phyloP scores from a whole-genome alignment of 1,284 basidiomycete genomes.

The Heterobasidion parviporum region DNA sequence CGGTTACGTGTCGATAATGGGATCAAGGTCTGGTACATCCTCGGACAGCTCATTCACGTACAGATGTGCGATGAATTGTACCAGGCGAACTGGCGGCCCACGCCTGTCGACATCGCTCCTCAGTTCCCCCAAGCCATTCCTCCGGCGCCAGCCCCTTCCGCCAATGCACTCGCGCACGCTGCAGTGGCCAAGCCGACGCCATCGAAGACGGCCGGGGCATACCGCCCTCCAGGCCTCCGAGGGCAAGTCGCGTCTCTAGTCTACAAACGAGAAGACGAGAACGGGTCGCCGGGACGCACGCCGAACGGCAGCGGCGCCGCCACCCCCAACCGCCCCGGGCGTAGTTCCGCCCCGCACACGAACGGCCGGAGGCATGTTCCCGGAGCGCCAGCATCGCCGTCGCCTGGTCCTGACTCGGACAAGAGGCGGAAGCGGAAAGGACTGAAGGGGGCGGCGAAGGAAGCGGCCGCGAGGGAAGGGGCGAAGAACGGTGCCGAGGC shows the following conservation, averaged over 20 bases:
- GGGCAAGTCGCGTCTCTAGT: slow-evolving; percentile 79
- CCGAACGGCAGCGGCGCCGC: slow-evolving; percentile 43
- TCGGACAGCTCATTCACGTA: slow-evolving; percentile 77
- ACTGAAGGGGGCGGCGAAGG: slow-evolving; percentile 44
- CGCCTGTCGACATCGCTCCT: slow-evolving; percentile 52
- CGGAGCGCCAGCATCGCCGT: slow-evolving; percentile 50
- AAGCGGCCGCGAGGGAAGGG: slow-evolving; percentile 7
- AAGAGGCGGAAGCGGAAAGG: slow-evolving; percentile 52
- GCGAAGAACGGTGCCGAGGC: slow-evolving; percentile 19
- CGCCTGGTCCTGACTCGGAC: slow-evolving; percentile 34
- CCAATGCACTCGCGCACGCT: slow-evolving; percentile 40
- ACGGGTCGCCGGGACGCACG: slow-evolving; percentile 36
- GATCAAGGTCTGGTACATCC: slow-evolving; percentile 93
- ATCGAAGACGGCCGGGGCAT: slow-evolving; percentile 70
- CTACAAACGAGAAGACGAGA: slow-evolving; percentile 86
- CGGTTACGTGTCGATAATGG: slow-evolving; percentile 95
- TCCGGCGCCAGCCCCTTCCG: slow-evolving; percentile 63
- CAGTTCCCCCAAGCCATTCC: slow-evolving; percentile 74
- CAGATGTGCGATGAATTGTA: slow-evolving; percentile 82
- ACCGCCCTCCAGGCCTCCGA: slow-evolving; percentile 88
- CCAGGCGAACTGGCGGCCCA: slow-evolving; percentile 81
- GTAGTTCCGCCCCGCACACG: slow-evolving; percentile 48
- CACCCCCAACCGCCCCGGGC: slow-evolving; percentile 40
- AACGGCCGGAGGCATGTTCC: slow-evolving; percentile 50
- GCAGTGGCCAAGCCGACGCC: slow-evolving; percentile 33